A percentile compares a stretch with the other conserved stretches of the same genome.
Conservation (phyloP, 768 basidiomycete species). For the Obba rivulosa region DNA sequence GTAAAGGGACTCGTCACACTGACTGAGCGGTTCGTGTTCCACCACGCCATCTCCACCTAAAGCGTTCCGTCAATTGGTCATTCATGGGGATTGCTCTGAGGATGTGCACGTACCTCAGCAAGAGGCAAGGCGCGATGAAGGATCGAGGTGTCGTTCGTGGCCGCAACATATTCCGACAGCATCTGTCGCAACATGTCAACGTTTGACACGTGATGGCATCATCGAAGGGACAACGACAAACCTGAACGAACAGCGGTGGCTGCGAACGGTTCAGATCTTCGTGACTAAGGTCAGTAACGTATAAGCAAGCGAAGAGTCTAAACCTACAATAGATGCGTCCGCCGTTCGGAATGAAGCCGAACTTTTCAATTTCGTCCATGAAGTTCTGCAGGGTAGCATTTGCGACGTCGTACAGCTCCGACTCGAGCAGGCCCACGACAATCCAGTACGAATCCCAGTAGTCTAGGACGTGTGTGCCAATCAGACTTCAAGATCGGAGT, state of each 20-base stretch:
- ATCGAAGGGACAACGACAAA: slow-evolving; percentile 23
- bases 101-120: slow-evolving; percentile 53
- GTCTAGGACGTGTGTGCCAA: slow-evolving; percentile 23
- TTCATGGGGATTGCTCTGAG: not conserved
- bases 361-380: slow-evolving; percentile 82
- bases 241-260: slow-evolving; percentile 83
- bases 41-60: slow-evolving; percentile 81
- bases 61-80: not conserved
- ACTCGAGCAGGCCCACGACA: slow-evolving; percentile 78
- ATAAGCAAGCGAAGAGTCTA: not conserved
- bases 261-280: slow-evolving; percentile 86
- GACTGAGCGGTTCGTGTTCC: slow-evolving; percentile 67
- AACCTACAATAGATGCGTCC: slow-evolving; percentile 80
- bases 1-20: slow-evolving; percentile 68
- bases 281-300: not conserved
- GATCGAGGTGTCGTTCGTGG: slow-evolving; percentile 69
- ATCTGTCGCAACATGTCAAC: slow-evolving; percentile 45
- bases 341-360: slow-evolving; percentile 94
- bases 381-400: slow-evolving; percentile 86
- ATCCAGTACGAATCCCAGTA: slow-evolving; percentile 84
- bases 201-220: not conserved
- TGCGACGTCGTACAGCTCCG: slow-evolving; percentile 65
- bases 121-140: slow-evolving; percentile 77
- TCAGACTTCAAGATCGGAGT: slow-evolving; percentile 22
- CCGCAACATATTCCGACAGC: slow-evolving; percentile 77